Evolutionary conservation across 176 grass and related monocot genomes (phyloP), one percentile per base, ranked within the genome.

Genomic region (Ensete glaucum): DNA sequence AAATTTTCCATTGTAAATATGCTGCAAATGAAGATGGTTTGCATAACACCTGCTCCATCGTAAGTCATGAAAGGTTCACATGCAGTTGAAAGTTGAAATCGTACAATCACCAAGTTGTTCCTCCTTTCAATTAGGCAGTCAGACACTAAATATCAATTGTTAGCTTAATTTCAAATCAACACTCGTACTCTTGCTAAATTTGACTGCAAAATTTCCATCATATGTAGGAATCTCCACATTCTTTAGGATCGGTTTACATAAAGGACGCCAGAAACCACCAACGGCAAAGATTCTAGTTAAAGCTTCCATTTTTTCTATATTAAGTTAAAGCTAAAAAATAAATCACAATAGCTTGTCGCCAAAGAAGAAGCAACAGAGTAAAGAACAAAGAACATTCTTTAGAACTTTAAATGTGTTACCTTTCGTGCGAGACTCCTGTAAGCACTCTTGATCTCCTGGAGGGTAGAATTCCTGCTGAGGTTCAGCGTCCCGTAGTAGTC

Each of bases 371-470:
- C 26, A 20, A 58, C 12, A 15, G 34, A 60, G 54, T 5, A 53
- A 56, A 54, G 16, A 19, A 22, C 24, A 55, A 79, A 58, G 50
- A 15, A 72, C 29, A 75, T 74, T 56, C 10, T 72, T 72, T 1
- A 24, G 17, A 59, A 59, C 25, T 14, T 17, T 15, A 17, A 49
- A 70, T 48, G 52, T 8, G 8, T 70, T 53, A 80, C 94, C 94
- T 93, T 93, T 60, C 90, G 90, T 11, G 90, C 94, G 17, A 97
- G 85, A 67, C 64, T 84, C 70, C 90, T 86, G 75, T 97, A 97
- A 12, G 94, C 85, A 29, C 66, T 81, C 83, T 97, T 97, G 77
- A 97, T 78, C 82, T 93, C 93, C 85, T 90, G 86, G 49, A 91
- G 62, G 9, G 85, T 97, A 63, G 93, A 85, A 29, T 81, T 79